Base-by-base conservation (phyloP, 202 grass and related monocot genomes). In the Schoenoplectus tabernaemontani region DNA sequence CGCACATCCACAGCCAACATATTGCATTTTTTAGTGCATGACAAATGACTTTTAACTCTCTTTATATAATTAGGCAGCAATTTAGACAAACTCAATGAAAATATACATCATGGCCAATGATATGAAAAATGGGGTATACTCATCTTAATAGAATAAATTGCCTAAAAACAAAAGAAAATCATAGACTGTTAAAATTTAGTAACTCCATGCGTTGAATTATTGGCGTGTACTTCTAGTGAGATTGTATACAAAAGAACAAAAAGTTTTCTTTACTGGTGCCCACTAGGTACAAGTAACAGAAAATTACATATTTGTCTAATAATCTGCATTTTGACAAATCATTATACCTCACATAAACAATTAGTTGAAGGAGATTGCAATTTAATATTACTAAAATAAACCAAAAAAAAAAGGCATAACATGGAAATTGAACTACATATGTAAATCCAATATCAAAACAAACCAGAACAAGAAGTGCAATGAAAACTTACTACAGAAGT, bases 321-420 rank as follows among this genome's bases (percentile, higher is more conserved):
- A 28, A 28, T 28, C 28, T 28, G 28, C 28, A 5, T 16, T 5
- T 65, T 20, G 6, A 66, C 63, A 66, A 15, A 69, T 28, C 28
- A 47, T 30, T 16, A 28, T 47, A 71, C 11, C 67, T 72, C 23
- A 23, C 43, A 72, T 15, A 72, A 50, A 72, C 39, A 41, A 43
- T 43, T 26, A 24, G 23, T 19, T 72, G n/a, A 72, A 72, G 23
- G 5, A 73, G 6, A 73, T 51, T 32, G 5, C 17, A 51, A 73
- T 17, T 23, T 39, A 46, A 85, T 42, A 28, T 89, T 83, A 78
- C 73, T 7, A 60, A 80, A 48, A 87, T 83, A 63, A 85, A 74
- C 5, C 28, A 28, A 23, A 56, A 87, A 56, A 87, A 89, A 41
- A 48, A 47, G 56, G 20, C 54, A 69, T 22, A 28, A 64, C 59